Conservation (phyloP, 2,329 filamentous ascomycete species). For the Neurospora sp. region DNA sequence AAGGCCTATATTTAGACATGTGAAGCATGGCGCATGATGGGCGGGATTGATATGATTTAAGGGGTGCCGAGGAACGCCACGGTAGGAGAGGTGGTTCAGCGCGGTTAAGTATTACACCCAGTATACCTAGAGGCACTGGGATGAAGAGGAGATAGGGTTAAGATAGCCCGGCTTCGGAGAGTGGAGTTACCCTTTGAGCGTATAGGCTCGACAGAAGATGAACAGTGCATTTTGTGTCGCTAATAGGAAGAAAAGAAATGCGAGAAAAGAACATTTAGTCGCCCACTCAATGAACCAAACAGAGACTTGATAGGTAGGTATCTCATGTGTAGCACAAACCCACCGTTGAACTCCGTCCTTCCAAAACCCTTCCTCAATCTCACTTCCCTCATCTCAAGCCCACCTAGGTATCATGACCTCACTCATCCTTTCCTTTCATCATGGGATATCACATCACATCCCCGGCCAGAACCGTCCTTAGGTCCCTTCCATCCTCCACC, state of each 20-base stretch:
- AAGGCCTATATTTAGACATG: background rate
- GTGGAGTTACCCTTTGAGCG: background rate
- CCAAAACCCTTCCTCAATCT: background rate
- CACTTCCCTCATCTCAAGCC: background rate
- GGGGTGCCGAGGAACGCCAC: background rate
- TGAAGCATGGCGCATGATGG: background rate
- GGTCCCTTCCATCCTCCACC: background rate
- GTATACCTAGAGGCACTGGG: background rate
- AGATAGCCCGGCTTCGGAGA: background rate
- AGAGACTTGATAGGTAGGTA: background rate
- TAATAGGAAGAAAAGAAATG: no score
- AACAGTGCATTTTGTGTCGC: no score
- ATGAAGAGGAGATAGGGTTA: background rate
- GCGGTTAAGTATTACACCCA: background rate
- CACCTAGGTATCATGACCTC: background rate
- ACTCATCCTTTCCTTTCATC: no score
- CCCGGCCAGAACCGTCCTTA: background rate
- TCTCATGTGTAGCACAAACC: background rate
- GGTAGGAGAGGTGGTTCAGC: background rate
- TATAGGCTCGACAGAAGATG: background rate
- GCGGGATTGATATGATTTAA: background rate
- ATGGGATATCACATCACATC: background rate
- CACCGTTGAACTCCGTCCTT: background rate
- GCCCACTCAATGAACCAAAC: no score
- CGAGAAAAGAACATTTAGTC: no score